Evolutionary conservation across 495 filamentous ascomycete species (phyloP).

Genomic region (Aspergillus bridgeri): DNA sequence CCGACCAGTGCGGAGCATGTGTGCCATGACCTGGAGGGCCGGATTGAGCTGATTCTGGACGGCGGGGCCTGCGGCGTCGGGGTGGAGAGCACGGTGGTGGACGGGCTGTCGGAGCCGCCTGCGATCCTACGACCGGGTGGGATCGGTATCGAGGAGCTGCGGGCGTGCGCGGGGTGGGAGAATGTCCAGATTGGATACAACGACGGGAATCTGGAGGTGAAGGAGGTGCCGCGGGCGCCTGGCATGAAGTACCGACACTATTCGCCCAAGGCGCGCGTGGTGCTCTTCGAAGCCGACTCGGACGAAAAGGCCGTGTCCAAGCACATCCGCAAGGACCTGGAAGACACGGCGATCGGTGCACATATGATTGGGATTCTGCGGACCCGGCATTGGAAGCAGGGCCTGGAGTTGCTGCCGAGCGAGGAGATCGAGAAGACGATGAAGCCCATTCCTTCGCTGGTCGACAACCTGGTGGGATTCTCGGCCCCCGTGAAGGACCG

Average conservation of each 20-base stretch:
- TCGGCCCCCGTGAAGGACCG: conserved; percentile 29
- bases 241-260: conserved; percentile 99
- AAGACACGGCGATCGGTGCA: conserved; percentile 35
- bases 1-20: conserved; percentile 91
- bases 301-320: conserved; percentile 27
- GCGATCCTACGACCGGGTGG: conserved; percentile 84
- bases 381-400: conserved; percentile 42
- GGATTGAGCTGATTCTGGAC: conserved; percentile 88
- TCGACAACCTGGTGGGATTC: conserved; percentile 32
- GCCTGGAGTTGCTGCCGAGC: conserved; percentile 28
- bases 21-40: conserved; percentile 72
- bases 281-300: conserved; percentile 66
- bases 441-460: conserved; percentile 24
- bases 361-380: conserved; percentile 47
- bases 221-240: conserved; percentile 69
- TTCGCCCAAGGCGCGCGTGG: conserved; percentile 81
- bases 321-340: conserved; percentile 35
- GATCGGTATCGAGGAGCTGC: conserved; percentile 79
- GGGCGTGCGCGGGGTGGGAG: conserved; percentile 75
- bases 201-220: conserved; percentile 50
- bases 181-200: conserved; percentile 69
- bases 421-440: conserved; percentile 24
- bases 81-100: conserved; percentile 95
- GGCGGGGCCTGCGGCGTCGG: conserved; percentile 83
- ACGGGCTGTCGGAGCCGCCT: conserved; percentile 78